Evolutionary conservation across 352 stramenopile genomes (phyloP).

Genomic region (Globisporangium parvum): DNA sequence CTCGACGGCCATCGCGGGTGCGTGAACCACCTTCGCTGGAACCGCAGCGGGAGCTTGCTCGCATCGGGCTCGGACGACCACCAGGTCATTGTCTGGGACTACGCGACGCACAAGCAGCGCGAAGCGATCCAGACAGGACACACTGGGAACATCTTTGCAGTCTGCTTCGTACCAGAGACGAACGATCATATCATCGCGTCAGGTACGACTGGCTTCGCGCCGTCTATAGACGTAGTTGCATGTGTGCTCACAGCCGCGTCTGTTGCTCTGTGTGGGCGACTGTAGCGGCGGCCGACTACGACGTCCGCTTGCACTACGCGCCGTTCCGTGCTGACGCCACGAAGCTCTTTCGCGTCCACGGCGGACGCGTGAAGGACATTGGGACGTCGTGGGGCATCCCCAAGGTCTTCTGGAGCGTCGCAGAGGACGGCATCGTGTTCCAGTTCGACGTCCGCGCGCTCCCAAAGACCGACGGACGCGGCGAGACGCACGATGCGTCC

Average conservation of each 20-base stretch:
- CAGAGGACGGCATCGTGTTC: slow-evolving; percentile 79
- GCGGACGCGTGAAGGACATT: slow-evolving; percentile 80
- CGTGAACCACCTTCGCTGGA: slow-evolving; percentile 87
- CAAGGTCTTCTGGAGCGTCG: slow-evolving; percentile 82
- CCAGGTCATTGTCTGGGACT: slow-evolving; percentile 77
- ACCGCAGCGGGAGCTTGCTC: slow-evolving; percentile 50
- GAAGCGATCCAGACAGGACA: slow-evolving; percentile 72
- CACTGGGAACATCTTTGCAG: slow-evolving; percentile 82
- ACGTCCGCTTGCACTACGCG: slow-evolving; percentile 84
- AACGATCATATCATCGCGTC: slow-evolving; percentile 78
- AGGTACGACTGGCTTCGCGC: slow-evolving; percentile 5
- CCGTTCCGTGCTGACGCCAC: slow-evolving; percentile 61
- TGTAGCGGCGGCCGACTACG: slow-evolving; percentile 64
- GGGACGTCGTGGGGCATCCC: slow-evolving; percentile 51
- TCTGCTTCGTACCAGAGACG: slow-evolving; percentile 78
- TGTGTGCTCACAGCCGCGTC: background rate
- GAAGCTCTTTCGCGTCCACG: slow-evolving; percentile 65
- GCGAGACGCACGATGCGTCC: slow-evolving; percentile 28
- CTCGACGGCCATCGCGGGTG: slow-evolving; percentile 62
- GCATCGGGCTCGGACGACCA: slow-evolving; percentile 84
- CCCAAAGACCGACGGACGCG: slow-evolving; percentile 26
- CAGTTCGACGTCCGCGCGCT: slow-evolving; percentile 77
- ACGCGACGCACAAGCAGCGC: slow-evolving; percentile 38
- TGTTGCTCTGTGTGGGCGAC: background rate
- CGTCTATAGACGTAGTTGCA: background rate